These are phyloP conservation scores for Lolium rigidum DNA, from an alignment of 176 grass and related monocot species.

Conservation along the genomic window DNA sequence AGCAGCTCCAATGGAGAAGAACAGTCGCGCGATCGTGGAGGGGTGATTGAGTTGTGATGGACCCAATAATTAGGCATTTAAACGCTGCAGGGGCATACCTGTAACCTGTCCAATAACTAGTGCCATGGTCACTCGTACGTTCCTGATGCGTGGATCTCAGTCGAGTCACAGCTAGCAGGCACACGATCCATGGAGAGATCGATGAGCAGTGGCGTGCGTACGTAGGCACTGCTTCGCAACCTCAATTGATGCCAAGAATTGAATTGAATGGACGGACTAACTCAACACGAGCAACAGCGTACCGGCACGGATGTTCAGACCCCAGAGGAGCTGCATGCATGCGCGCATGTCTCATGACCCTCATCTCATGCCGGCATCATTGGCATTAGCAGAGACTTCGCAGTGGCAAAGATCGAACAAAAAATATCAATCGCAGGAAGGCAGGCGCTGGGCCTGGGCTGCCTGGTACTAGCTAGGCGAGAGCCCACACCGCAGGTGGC, in stretches of 20 bases:
- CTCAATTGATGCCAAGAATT: slow-evolving; percentile 39
- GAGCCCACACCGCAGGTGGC: slow-evolving; percentile 26
- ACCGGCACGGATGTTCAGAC: slow-evolving; percentile 48
- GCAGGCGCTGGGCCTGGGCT: slow-evolving; percentile 43
- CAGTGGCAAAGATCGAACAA: slow-evolving; percentile 27
- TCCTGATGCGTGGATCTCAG: neutral
- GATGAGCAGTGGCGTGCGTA: slow-evolving; percentile 21
- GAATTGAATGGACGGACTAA: slow-evolving; percentile 8
- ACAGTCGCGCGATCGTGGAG: neutral
- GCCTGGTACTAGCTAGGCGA: neutral
- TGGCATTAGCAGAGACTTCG: slow-evolving; percentile 15
- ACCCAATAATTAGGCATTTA: slow-evolving; percentile 61
- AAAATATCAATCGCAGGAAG: neutral
- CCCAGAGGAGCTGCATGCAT: slow-evolving; percentile 43
- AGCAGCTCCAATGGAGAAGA: neutral
- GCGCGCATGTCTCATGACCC: neutral
- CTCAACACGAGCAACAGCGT: slow-evolving; percentile 10
- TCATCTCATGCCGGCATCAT: neutral
- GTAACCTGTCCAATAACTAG: too few species aligned
- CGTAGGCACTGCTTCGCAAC: neutral
- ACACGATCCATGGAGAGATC: too few species aligned
- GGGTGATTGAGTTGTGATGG: slow-evolving; percentile 48
- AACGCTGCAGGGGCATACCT: slow-evolving; percentile 44
- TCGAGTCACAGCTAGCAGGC: neutral
- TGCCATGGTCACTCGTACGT: neutral